Evolutionary conservation across 2,329 filamentous ascomycete species (phyloP).

Genomic region (Fusarium ambrosium): DNA sequence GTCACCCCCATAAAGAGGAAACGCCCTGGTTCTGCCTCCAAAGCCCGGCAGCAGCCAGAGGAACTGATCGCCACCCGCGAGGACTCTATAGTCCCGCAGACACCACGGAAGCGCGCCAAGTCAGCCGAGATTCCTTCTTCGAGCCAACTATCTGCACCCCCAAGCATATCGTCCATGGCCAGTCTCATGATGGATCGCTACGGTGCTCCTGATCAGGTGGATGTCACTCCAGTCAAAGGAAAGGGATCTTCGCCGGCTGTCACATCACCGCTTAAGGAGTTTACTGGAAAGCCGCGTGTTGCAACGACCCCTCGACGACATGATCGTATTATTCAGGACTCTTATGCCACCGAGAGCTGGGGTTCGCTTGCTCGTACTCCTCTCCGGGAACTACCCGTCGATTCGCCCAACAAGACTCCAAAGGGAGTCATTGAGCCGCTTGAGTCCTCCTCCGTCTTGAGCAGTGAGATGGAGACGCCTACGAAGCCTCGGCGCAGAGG

Average conservation of each 20-base stretch:
- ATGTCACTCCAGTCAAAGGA: constrained; percentile 56
- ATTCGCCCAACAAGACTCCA: constrained; percentile 29
- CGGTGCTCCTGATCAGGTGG: constrained; percentile 48
- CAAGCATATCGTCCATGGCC: constrained; percentile 56
- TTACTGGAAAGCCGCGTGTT: constrained; percentile 40
- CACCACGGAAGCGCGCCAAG: constrained; percentile 51
- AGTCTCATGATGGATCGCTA: constrained; percentile 58
- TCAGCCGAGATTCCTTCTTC: constrained; percentile 62
- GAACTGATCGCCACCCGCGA: constrained; percentile 40
- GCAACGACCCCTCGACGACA: constrained; percentile 33
- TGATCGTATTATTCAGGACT: constrained; percentile 60
- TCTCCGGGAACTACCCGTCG: constrained; percentile 28
- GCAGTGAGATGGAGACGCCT: constrained; percentile 43
- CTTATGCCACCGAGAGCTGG: constrained; percentile 57
- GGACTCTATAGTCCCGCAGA: constrained; percentile 58
- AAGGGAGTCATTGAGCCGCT: constrained; percentile 23
- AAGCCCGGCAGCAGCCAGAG: constrained; percentile 31
- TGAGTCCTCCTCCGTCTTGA: constrained; percentile 40
- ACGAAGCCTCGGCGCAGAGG: constrained; percentile 37
- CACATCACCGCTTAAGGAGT: constrained; percentile 38
- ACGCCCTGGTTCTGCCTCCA: constrained; percentile 34
- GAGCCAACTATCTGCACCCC: constrained; percentile 53
- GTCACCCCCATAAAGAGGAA: constrained; percentile 27
- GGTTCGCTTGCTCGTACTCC: constrained; percentile 43
- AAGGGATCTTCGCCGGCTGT: constrained; percentile 48